Percentiles rank a stretch among this genome's conserved stretches.
These are phyloP conservation scores for Benincasa hispida DNA, from an alignment of 306 rosid species.

Conservation along the genomic window DNA sequence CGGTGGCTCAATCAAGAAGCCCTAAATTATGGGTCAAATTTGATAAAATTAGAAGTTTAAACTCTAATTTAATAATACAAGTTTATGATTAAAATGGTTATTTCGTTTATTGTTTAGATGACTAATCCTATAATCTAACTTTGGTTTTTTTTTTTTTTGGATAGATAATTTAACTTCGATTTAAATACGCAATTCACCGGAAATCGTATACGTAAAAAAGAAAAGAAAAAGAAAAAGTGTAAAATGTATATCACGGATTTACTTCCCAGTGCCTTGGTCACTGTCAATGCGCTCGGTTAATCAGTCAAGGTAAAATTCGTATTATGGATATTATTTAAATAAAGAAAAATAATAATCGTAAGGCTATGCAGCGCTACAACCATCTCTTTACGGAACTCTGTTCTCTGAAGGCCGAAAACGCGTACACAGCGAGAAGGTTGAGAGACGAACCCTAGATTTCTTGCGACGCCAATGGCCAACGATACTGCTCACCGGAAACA, in stretches of 20 bases:
- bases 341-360: not conserved
- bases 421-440: not conserved
- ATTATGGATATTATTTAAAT: not conserved
- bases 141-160: too few species aligned
- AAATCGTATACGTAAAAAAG: too few species aligned
- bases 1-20: too few species aligned
- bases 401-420: not conserved
- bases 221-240: too few species aligned
- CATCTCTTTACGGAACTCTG: not conserved
- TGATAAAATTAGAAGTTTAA: too few species aligned
- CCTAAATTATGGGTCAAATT: too few species aligned
- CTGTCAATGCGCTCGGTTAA: not conserved
- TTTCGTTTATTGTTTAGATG: too few species aligned
- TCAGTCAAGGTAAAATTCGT: not conserved
- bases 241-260: not conserved
- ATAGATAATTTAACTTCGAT: too few species aligned
- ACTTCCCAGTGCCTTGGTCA: not conserved
- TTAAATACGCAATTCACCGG: too few species aligned
- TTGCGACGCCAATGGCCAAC: conserved; percentile 34
- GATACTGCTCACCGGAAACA: conserved; percentile 61
- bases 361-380: not conserved
- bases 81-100: too few species aligned
- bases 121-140: too few species aligned
- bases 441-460: conserved; percentile 33
- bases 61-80: too few species aligned